Evolutionary conservation across 306 rosid species (phyloP).

Genomic region (Vigna hirtella): DNA sequence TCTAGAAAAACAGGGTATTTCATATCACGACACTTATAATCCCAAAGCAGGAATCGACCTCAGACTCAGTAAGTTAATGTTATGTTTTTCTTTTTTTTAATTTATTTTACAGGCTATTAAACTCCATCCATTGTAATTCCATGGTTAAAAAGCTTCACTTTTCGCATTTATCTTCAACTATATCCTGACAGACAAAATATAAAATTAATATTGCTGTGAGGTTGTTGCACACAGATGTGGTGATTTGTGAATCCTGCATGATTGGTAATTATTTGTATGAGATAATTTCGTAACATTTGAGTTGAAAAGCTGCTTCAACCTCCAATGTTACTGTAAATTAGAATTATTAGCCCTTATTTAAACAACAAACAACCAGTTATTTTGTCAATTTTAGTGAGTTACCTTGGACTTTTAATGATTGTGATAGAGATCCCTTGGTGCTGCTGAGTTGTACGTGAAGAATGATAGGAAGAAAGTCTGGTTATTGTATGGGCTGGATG

Average conservation of each 20-base stretch:
- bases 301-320: slow-evolving; percentile 24
- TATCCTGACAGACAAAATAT: slow-evolving; percentile 13
- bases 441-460: neutral
- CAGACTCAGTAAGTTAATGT: slow-evolving; percentile 84
- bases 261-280: slow-evolving; percentile 28
- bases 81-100: slow-evolving; percentile 21
- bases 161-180: slow-evolving; percentile 12
- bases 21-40: slow-evolving; percentile 91
- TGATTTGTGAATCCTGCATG: slow-evolving; percentile 23
- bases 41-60: slow-evolving; percentile 97
- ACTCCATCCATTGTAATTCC: slow-evolving; percentile 15
- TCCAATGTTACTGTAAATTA: slow-evolving; percentile 27
- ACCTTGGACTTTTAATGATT: slow-evolving; percentile 33
- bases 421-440: slow-evolving; percentile 16
- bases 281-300: slow-evolving; percentile 20
- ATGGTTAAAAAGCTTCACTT: slow-evolving; percentile 10
- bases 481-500: neutral
- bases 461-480: neutral
- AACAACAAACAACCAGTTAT: slow-evolving; percentile 10
- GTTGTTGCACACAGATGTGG: slow-evolving; percentile 14
- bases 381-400: slow-evolving; percentile 25
- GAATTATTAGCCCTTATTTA: slow-evolving; percentile 21
- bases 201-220: slow-evolving; percentile 31
- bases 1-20: slow-evolving; percentile 95
- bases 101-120: slow-evolving; percentile 20